Conservation (phyloP, 2,329 filamentous ascomycete genomes). For the Sclerotinia minor region DNA sequence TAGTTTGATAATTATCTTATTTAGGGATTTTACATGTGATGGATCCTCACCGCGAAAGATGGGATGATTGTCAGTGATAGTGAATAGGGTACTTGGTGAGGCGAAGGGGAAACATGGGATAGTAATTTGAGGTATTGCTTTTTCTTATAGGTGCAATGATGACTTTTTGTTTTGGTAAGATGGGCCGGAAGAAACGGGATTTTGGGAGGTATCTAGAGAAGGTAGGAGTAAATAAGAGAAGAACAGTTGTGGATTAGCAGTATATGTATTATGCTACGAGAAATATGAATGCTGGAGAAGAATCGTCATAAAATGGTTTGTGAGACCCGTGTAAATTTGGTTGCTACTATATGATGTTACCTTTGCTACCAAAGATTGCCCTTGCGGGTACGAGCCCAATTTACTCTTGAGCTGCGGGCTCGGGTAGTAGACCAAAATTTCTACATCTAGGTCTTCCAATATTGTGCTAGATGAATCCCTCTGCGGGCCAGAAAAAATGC, state of each 20-base stretch:
- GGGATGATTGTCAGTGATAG: neutral
- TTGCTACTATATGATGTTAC: neutral
- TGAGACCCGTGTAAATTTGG: neutral
- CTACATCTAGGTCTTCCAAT: neutral
- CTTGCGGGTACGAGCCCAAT: slow-evolving; percentile 17
- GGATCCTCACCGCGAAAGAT: neutral
- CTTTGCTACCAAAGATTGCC: slow-evolving; percentile 25
- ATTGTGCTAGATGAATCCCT: neutral
- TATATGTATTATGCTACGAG: neutral
- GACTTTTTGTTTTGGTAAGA: neutral
- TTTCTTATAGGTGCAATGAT: too few species aligned
- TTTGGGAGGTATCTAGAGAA: neutral
- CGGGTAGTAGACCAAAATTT: neutral
- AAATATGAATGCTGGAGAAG: neutral
- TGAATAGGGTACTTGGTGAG: neutral
- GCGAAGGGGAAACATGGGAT: neutral
- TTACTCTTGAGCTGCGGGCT: neutral
- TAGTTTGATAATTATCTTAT: neutral
- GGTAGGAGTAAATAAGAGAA: neutral
- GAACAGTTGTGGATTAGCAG: neutral
- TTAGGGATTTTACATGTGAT: too few species aligned
- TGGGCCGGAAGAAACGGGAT: neutral
- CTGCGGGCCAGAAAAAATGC: neutral
- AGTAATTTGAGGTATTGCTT: too few species aligned
- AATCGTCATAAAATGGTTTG: neutral